Evolutionary conservation across 129 eudicot genomes (phyloP), one percentile per base, ranked within the genome.

Genomic region (Heracleum sosnowskyi): DNA sequence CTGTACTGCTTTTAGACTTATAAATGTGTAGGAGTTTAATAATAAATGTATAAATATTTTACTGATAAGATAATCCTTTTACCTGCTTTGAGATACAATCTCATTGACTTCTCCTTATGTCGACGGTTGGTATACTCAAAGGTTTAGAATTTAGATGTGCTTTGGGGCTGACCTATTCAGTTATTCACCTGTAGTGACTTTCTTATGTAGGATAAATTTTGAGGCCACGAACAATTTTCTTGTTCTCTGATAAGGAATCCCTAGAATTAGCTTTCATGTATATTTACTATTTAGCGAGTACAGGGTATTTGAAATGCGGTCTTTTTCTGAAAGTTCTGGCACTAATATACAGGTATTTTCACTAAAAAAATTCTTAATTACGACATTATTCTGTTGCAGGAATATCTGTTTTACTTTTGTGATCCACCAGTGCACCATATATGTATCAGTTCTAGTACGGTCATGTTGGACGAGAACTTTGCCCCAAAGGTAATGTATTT

Each of bases 391-490:
- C 31, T 28, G 17, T 5, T 78, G 77, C 84, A 93, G 98, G 98
- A 93, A 83, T 93, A 93, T 77, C 73, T 93, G 77, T 89, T 83
- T 79, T 91, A 89, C 82, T 93, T 93, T 76, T 93, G 97, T 78
- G 97, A 93, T 53, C 97, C 98, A 39, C 95, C 98, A 11, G 80
- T 91, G 6, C 85, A 89, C 79, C 85, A 89, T n/a, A 86, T 91
- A 83, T 89, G 96, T 37, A 82, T 93, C 87, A 91, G 83, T 74
- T 93, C 98, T 79, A 93, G 89, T 81, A 82, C 89, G 18, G 84
- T 93, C 83, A 86, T 93, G 88, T 84, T 93, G 74, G 98, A 93
- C 53, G 97, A 93, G 82, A 93, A 89, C 81, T 88, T 87, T n/a
- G 68, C 83, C 70, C 86, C 98, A 49, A 93, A 91, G 92, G 98